Evolutionary conservation across 306 rosid genomes (phyloP).

Genomic region (Betula pendula): DNA sequence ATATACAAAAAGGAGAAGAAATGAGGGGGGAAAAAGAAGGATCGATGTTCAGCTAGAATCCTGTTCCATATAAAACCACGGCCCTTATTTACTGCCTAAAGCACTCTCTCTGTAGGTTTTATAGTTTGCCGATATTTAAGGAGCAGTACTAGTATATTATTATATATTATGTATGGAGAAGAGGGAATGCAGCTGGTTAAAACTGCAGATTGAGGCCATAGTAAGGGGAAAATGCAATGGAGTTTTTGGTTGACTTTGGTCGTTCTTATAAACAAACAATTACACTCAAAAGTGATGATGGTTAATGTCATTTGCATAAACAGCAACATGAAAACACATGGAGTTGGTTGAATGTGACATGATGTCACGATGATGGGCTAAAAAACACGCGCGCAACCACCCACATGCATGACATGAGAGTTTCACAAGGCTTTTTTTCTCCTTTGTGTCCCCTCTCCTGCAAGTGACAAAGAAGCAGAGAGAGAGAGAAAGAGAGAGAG

Average conservation of each 20-base stretch:
- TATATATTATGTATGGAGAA: too few relatives aligned
- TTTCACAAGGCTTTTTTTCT: background rate
- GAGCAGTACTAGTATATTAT: too few relatives aligned
- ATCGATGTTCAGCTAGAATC: background rate
- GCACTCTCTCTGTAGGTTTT: background rate
- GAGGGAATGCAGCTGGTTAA: too few relatives aligned
- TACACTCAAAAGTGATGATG: background rate
- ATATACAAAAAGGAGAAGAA: background rate
- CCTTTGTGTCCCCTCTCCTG: background rate
- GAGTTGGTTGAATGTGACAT: background rate
- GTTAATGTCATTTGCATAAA: background rate
- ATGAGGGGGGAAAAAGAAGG: background rate
- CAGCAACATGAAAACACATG: background rate
- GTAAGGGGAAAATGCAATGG: too few relatives aligned
- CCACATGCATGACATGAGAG: background rate
- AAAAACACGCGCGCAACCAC: constrained; percentile 10
- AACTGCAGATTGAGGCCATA: too few relatives aligned
- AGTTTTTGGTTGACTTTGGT: background rate
- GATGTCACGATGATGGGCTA: background rate
- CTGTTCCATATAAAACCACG: background rate
- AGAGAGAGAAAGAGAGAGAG: constrained; percentile 12
- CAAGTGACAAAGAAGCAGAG: constrained; percentile 8
- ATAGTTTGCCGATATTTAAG: background rate
- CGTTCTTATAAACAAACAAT: background rate
- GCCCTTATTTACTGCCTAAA: background rate